phyloP scores from a whole-genome alignment of 495 filamentous ascomycete species.

The Hyaloscypha variabilis region DNA sequence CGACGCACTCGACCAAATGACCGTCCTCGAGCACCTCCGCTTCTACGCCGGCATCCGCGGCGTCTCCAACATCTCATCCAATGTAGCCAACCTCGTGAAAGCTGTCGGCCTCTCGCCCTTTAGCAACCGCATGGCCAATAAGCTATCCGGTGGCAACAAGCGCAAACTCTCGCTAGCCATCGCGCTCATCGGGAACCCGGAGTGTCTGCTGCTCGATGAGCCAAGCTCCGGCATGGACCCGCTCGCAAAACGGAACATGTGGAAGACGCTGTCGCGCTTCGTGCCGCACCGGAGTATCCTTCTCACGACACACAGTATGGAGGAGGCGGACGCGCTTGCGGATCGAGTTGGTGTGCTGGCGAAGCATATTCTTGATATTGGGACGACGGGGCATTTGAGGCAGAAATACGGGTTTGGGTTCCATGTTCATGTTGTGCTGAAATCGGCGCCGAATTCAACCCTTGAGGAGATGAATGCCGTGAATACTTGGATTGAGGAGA shows the following conservation, averaged over 20 bases:
- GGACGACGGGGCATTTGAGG: slow-evolving; percentile 58
- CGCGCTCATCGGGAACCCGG: slow-evolving; percentile 70
- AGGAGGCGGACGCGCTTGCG: slow-evolving; percentile 74
- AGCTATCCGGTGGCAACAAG: slow-evolving; percentile 73
- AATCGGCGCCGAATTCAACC: slow-evolving; percentile 65
- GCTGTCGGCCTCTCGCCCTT: slow-evolving; percentile 62
- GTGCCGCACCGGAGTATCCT: slow-evolving; percentile 59
- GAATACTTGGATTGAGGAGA: slow-evolving; percentile 58
- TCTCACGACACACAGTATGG: slow-evolving; percentile 75
- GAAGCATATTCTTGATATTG: slow-evolving; percentile 67
- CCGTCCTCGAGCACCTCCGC: slow-evolving; percentile 65
- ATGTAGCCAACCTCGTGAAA: slow-evolving; percentile 58
- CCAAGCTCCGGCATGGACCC: slow-evolving; percentile 70
- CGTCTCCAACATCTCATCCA: slow-evolving; percentile 60
- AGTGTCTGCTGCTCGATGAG: slow-evolving; percentile 70
- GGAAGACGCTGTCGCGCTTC: slow-evolving; percentile 62
- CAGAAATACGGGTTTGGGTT: slow-evolving; percentile 60
- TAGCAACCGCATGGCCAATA: slow-evolving; percentile 58
- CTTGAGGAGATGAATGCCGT: slow-evolving; percentile 63
- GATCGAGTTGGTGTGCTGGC: slow-evolving; percentile 69
- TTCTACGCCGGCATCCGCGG: slow-evolving; percentile 75
- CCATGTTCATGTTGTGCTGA: slow-evolving; percentile 70
- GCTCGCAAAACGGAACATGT: slow-evolving; percentile 72
- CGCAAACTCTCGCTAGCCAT: slow-evolving; percentile 70
- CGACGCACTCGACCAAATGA: slow-evolving; percentile 68